Percentiles rank a stretch among this genome's conserved stretches.
Conservation (phyloP, 1,284 basidiomycete genomes). For the Malassezia restricta region DNA sequence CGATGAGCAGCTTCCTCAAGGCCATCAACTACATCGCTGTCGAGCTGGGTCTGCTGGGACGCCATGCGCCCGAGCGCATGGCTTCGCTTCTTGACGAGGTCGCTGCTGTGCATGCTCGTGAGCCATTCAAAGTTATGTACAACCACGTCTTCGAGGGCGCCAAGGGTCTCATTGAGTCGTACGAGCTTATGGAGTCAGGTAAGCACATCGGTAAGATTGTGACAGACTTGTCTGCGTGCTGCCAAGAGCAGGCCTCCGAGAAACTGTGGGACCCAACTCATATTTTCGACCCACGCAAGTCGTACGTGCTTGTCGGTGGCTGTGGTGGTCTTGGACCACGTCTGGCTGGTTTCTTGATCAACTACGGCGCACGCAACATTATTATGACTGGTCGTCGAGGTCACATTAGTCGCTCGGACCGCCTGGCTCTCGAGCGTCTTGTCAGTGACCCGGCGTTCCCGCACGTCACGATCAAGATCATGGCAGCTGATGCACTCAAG, state of each 20-base stretch:
- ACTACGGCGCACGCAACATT: conserved; percentile 19
- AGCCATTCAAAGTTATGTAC: conserved; percentile 14
- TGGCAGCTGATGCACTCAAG: conserved; percentile 16
- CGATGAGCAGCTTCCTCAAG: conserved; percentile 16
- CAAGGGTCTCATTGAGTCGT: conserved; percentile 13
- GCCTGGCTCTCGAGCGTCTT: conserved; percentile 16
- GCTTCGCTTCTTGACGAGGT: conserved; percentile 14
- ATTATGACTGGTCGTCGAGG: conserved; percentile 18
- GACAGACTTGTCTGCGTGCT: conserved; percentile 8
- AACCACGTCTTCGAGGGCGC: conserved; percentile 14
- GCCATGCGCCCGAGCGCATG: conserved; percentile 14
- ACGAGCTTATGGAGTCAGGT: conserved; percentile 17
- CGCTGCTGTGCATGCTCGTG: conserved; percentile 11
- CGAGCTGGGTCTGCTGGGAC: conserved; percentile 15
- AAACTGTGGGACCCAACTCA: conserved; percentile 9
- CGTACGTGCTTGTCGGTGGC: conserved; percentile 19
- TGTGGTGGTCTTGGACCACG: conserved; percentile 21
- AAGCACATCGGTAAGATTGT: conserved; percentile 19
- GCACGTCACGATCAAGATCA: conserved; percentile 15
- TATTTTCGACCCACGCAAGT: conserved; percentile 16
- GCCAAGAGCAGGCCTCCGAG: background rate
- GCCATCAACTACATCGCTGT: conserved; percentile 21
- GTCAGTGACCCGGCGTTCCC: conserved; percentile 16
- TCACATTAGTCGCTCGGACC: conserved; percentile 15
- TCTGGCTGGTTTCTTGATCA: conserved; percentile 14